Evolutionary conservation across 2,329 filamentous ascomycete species (phyloP), one percentile per base, ranked within the genome.

Genomic region (Knoxdaviesia capensis): DNA sequence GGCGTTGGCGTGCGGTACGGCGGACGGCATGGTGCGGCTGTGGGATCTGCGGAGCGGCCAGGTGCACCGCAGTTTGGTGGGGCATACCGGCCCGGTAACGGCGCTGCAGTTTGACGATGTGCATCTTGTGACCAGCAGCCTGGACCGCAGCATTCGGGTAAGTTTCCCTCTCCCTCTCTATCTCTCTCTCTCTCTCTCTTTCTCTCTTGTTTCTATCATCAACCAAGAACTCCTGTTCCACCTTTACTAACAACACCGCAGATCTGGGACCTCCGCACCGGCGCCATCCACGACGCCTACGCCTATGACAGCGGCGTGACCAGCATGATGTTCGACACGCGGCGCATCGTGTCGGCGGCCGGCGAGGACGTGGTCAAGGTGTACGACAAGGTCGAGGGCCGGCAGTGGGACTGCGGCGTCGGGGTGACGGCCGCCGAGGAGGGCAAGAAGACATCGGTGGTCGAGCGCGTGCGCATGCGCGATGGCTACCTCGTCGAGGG

Each of bases 201-300:
- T 30, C 6, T 6, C 6, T 31, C 34, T 35, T 29, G 38, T 38
- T 34, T 28, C 40, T 37, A 20, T 40, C 31, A 7, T 34, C 31
- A 28, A 31, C 28, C 3, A 7, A n/a, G 32, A 34, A 36, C 9
- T 7, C 5, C 35, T 10, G 35, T 32, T 20, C 20, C 20, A 20
- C 20, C 30, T 8, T 50, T 48, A 45, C 57, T 57, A 49, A 57
- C 48, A 43, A 2, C 28, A 8, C 30, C n/a, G 44, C 54, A 96
- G 87, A 96, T 98, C 56, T 98, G 90, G 90, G 90, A 98, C 60
- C 79, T 98, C 44, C 82, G 90, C 43, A 96, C 86, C 8, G 90
- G 90, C 38, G 87, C 86, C 33, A 94, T 98, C 51, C 81, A 81
- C 57, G 90, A 98, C 57, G 90, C 88, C 11, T 98, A 87, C 58